Percentiles rank a stretch among this genome's conserved stretches.
phyloP scores from a whole-genome alignment of 306 rosid genomes.

The Hippophae rhamnoides region DNA sequence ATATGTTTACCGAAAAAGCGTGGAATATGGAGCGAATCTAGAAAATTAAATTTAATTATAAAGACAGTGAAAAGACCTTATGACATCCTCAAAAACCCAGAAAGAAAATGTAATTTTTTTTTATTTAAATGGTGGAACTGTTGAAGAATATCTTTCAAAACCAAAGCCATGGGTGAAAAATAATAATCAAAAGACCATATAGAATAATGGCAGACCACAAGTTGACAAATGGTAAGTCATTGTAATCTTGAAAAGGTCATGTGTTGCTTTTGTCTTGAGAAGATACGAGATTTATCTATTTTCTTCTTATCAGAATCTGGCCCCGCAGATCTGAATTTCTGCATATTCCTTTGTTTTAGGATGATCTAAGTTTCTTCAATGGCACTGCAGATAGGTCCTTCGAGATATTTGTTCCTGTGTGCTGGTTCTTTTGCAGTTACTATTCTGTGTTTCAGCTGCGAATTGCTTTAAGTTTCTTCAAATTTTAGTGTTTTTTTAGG shows the following conservation, averaged over 20 bases:
- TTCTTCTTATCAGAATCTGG: constrained; percentile 29
- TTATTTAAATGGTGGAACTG: too few relatives aligned
- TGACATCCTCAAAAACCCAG: too few relatives aligned
- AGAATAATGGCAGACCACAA: constrained; percentile 34
- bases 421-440: constrained; percentile 14
- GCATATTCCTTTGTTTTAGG: constrained; percentile 13
- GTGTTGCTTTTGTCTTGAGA: constrained; percentile 13
- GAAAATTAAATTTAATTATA: too few relatives aligned
- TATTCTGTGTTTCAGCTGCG: constrained; percentile 7
- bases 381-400: constrained; percentile 9
- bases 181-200: neutral
- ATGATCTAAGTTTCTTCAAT: constrained; percentile 22
- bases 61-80: too few relatives aligned
- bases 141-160: neutral
- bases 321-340: constrained; percentile 32
- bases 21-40: too few relatives aligned
- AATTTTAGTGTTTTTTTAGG: constrained; percentile 7
- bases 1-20: too few relatives aligned
- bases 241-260: constrained; percentile 17
- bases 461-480: neutral
- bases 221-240: constrained; percentile 36
- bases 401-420: neutral
- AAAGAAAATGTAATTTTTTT: too few relatives aligned
- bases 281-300: constrained; percentile 27
- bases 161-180: constrained; percentile 18